Percentiles rank a stretch among this genome's conserved stretches.
Evolutionary conservation across 495 filamentous ascomycete species (phyloP).

Genomic region (Extremus antarcticus): DNA sequence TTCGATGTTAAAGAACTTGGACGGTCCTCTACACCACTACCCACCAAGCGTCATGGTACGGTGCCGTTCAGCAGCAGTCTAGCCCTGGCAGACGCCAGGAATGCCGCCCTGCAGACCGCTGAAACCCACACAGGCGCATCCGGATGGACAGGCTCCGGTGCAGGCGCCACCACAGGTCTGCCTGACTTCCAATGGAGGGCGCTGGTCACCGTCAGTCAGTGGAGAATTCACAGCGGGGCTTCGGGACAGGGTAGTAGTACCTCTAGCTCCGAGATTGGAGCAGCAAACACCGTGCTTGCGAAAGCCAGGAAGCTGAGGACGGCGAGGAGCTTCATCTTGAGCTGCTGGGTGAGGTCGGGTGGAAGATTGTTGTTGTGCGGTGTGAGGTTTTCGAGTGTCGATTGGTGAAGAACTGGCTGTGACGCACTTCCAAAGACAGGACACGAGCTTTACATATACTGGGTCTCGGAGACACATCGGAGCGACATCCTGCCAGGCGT

Average conservation of each 20-base stretch:
- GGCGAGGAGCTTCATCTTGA: background rate
- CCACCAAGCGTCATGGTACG: too few species aligned
- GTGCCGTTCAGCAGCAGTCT: too few species aligned
- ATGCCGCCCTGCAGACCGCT: background rate
- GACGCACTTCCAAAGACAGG: too few species aligned
- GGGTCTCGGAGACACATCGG: too few species aligned
- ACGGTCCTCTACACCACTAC: too few species aligned
- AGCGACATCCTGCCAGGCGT: too few species aligned
- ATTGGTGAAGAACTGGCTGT: too few species aligned
- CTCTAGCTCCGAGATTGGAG: background rate
- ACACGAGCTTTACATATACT: too few species aligned
- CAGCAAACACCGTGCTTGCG: background rate
- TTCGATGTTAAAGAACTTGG: too few species aligned
- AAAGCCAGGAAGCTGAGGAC: background rate
- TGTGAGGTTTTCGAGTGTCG: too few species aligned
- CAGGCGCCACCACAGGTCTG: background rate
- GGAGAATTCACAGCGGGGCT: background rate
- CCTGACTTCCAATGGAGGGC: background rate
- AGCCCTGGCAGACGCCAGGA: background rate
- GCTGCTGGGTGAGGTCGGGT: background rate
- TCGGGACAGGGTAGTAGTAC: background rate
- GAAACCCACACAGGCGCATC: background rate
- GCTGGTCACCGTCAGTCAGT: background rate
- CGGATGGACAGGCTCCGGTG: background rate
- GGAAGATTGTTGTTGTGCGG: background rate